Percentiles rank a stretch among this genome's conserved stretches.
These are phyloP conservation scores for Niveomyces coronatus DNA, from an alignment of 2,329 filamentous ascomycete species.

Conservation along the genomic window DNA sequence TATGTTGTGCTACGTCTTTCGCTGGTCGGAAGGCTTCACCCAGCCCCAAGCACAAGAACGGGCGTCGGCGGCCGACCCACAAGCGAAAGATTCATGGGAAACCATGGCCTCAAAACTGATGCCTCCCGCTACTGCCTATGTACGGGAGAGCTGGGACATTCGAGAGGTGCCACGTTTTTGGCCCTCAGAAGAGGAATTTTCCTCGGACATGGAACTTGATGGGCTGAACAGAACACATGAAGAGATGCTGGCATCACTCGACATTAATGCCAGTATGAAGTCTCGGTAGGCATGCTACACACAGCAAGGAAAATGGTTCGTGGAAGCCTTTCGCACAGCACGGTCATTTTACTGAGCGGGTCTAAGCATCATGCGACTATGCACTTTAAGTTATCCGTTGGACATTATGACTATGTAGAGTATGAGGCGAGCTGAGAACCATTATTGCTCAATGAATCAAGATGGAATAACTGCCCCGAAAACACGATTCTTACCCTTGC, in stretches of 20 bases:
- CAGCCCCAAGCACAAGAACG: conserved; percentile 11
- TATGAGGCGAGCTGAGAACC: no score
- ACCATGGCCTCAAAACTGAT: conserved; percentile 9
- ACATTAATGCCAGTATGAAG: no score
- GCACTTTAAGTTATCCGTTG: neutral
- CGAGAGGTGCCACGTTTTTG: neutral
- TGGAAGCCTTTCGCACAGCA: no score
- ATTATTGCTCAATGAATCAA: no score
- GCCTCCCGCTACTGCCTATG: conserved; percentile 15
- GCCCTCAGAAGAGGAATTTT: no score
- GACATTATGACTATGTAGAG: neutral
- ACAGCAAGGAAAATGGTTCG: no score
- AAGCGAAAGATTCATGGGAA: conserved; percentile 12
- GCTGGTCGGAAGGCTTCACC: conserved; percentile 3
- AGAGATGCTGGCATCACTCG: no score
- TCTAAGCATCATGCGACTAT: no score
- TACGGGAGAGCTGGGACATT: conserved; percentile 15
- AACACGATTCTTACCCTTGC: neutral
- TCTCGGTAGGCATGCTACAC: no score
- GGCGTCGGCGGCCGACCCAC: conserved; percentile 9
- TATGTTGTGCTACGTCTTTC: conserved; percentile 11
- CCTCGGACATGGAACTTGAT: no score
- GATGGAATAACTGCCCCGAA: neutral
- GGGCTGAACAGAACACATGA: no score
- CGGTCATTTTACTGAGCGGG: no score